Evolutionary conservation across 2,329 filamentous ascomycete genomes (phyloP), one percentile per base, ranked within the genome.

Genomic region (Colletotrichum trifolii): DNA sequence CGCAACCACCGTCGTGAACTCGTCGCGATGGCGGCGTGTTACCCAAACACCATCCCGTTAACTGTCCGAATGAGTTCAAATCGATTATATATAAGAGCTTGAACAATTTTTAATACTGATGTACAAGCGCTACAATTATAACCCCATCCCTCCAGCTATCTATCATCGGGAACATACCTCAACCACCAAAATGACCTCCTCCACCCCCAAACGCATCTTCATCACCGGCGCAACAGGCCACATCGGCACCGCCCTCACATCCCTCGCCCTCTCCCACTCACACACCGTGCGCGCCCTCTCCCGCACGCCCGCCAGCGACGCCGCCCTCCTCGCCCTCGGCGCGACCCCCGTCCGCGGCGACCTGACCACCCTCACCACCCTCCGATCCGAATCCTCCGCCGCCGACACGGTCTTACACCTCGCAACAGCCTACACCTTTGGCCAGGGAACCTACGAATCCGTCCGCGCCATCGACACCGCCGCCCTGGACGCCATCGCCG

Each of bases 381-480:
- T 85, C 5, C 73, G 72, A 2, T 36, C 64, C 12, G 77, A 82
- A 67, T 75, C 75, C 50, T 66, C 73, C n/a, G 63, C 71, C 9
- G 79, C 80, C 6, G 80, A 84, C 59, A 70, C 74, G n/a, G 77
- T 84, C 7, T 69, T 84, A 5, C 78, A 81, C 64, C 73, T 83
- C 6, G 82, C 78, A 4, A 73, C 75, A 56, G 68, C 76, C 15
- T 73, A 76, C 53, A 67, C 73, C 47, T 71, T 73, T 68, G 64
- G 69, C 40, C 75, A 75, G 55, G 69, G 71, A 3, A 73, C 71
- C 35, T 67, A 73, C 11, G 55, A 72, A 4, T 68, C 72, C 6
- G 52, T 73, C 13, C 33, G 59, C 4, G 58, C 64, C 36, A 73
- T 73, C 38, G 78, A 82, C 58, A 71, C 69, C 6, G 75, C 72